phyloP scores from a whole-genome alignment of 2,329 filamentous ascomycete genomes.

The Tolypocladium pustulatum region DNA sequence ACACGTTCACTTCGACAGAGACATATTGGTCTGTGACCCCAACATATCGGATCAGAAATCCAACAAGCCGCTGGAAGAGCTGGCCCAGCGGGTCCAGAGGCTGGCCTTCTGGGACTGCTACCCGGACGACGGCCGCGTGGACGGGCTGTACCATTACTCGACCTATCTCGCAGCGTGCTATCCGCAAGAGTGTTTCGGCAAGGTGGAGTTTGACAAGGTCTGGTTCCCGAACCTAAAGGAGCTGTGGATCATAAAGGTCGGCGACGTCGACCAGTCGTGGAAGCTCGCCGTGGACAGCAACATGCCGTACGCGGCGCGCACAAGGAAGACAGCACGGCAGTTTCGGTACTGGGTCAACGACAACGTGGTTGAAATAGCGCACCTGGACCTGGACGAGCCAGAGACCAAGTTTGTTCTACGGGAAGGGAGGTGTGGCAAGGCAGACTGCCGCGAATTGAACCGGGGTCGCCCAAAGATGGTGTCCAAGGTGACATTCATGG shows the following conservation, averaged over 20 bases:
- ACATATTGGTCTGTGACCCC: conserved; percentile 27
- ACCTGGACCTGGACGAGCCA: conserved; percentile 21
- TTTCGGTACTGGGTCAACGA: conserved; percentile 28
- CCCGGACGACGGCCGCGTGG: conserved; percentile 25
- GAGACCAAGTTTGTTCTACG: conserved; percentile 21
- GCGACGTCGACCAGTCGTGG: conserved; percentile 25
- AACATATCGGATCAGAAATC: conserved; percentile 21
- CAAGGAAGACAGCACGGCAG: conserved; percentile 22
- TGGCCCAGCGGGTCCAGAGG: conserved; percentile 22
- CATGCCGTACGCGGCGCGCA: conserved; percentile 16
- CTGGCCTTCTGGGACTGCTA: conserved; percentile 29
- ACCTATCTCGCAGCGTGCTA: conserved; percentile 23
- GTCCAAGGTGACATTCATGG: conserved; percentile 26
- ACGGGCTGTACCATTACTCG: conserved; percentile 21
- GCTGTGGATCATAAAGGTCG: conserved; percentile 28
- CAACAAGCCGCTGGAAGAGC: conserved; percentile 19
- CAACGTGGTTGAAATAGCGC: conserved; percentile 25
- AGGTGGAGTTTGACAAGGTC: conserved; percentile 24
- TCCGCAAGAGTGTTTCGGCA: conserved; percentile 17
- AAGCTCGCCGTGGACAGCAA: conserved; percentile 20
- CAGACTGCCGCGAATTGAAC: conserved; percentile 24
- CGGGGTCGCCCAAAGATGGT: conserved; percentile 23
- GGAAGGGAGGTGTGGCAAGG: conserved; percentile 23
- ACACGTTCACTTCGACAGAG: conserved; percentile 23
- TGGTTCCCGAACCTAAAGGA: conserved; percentile 28